phyloP scores from a whole-genome alignment of 768 basidiomycete species.

The Ramaria sp. region DNA sequence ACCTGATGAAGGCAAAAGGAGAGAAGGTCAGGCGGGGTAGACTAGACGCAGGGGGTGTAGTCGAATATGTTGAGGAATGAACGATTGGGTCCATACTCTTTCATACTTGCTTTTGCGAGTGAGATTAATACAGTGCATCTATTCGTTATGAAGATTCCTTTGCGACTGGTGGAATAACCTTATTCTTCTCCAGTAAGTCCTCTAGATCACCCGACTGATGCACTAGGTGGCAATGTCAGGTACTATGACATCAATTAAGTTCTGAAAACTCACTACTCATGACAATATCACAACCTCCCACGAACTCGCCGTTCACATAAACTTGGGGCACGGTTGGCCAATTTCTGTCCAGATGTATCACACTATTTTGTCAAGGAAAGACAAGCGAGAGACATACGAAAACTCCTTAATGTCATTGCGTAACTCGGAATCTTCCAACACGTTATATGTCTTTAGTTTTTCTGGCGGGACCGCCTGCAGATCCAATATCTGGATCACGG shows the following conservation, averaged over 20 bases:
- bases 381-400: constrained; percentile 54
- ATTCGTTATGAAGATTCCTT: constrained; percentile 11
- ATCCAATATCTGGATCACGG: constrained; percentile 83
- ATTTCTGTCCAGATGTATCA: constrained; percentile 40
- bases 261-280: constrained; percentile 58
- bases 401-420: constrained; percentile 89
- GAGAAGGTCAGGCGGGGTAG: constrained; percentile 54
- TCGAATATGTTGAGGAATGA: constrained; percentile 33
- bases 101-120: neutral
- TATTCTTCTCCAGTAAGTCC: constrained; percentile 58
- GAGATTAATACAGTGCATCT: neutral
- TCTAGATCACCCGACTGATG: constrained; percentile 94
- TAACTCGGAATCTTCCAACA: constrained; percentile 76
- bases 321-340: constrained; percentile 98
- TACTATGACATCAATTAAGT: neutral
- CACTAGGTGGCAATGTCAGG: constrained; percentile 40
- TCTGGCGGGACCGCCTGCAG: constrained; percentile 68
- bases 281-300: constrained; percentile 95
- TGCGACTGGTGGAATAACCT: constrained; percentile 47
- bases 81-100: neutral
- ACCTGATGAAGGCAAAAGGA: constrained; percentile 66
- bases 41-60: constrained; percentile 37
- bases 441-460: constrained; percentile 85
- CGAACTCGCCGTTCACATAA: constrained; percentile 89
- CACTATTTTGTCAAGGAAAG: neutral